Percentiles rank a stretch among this genome's conserved stretches.
Evolutionary conservation across 441 rosid genomes (phyloP).

Genomic region (Euphorbia schlechtendalii): DNA sequence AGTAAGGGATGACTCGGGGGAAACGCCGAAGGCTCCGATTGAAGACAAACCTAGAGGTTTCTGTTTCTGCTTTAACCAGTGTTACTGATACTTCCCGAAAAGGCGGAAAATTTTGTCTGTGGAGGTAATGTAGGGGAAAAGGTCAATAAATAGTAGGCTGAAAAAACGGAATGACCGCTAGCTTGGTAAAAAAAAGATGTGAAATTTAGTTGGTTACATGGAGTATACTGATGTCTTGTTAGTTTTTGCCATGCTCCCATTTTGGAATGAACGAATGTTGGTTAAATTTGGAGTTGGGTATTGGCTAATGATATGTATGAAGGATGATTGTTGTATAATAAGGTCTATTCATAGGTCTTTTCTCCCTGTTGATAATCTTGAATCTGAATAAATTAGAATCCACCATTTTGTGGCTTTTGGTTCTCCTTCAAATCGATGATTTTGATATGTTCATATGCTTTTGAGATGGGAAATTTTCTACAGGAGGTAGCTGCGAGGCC

Average conservation of each 20-base stretch:
- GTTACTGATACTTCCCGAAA: conserved; percentile 33
- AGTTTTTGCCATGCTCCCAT: background rate
- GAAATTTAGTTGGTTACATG: conserved; percentile 14
- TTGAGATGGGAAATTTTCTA: background rate
- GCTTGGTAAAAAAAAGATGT: background rate
- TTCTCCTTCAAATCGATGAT: background rate
- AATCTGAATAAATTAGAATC: conserved; percentile 7
- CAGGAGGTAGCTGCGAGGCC: background rate
- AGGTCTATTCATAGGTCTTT: conserved; percentile 29
- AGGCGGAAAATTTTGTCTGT: conserved; percentile 8
- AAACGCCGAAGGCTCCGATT: background rate
- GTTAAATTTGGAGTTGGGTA: too few species aligned
- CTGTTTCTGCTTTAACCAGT: conserved; percentile 65
- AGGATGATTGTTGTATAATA: conserved; percentile 17
- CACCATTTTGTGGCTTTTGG: background rate
- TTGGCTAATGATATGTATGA: too few species aligned
- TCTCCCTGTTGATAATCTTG: conserved; percentile 5
- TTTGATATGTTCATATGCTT: background rate
- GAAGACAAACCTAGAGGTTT: conserved; percentile 46
- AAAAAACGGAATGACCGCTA: conserved; percentile 13
- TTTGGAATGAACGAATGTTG: conserved; percentile 2
- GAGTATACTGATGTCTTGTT: conserved; percentile 14
- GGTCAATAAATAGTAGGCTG: conserved; percentile 21
- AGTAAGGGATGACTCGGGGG: background rate
- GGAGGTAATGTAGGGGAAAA: conserved; percentile 17